Percentiles rank a stretch among this genome's conserved stretches.
phyloP scores from a whole-genome alignment of 257 asterid genomes.

The Scutellaria minor region DNA sequence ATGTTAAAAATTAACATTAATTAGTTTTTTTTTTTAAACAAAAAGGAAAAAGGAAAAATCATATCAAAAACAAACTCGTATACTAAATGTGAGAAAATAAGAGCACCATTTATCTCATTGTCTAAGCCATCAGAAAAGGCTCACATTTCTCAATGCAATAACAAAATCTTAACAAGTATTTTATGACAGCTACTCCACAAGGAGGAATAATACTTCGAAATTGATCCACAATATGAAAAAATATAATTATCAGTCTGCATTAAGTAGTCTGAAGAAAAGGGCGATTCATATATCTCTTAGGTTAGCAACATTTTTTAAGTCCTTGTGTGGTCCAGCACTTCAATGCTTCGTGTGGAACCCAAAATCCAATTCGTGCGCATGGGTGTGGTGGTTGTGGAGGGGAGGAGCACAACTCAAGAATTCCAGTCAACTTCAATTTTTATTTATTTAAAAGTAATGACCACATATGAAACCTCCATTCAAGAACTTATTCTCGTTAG shows the following conservation, averaged over 20 bases:
- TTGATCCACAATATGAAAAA: not conserved
- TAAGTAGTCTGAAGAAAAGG: not conserved
- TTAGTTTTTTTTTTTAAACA: too few relatives aligned
- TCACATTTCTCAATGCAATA: constrained; percentile 20
- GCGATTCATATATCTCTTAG: constrained; percentile 1
- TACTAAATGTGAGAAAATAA: constrained; percentile 7
- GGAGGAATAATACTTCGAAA: constrained; percentile 1
- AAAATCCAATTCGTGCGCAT: not conserved
- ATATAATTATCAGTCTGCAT: constrained; percentile 4
- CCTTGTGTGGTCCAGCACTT: not conserved
- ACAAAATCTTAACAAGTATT: not conserved
- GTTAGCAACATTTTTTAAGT: not conserved
- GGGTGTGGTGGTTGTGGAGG: not conserved
- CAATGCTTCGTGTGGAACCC: constrained; percentile 1
- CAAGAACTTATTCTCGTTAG: not conserved
- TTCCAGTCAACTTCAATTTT: constrained; percentile 6
- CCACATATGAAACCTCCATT: not conserved
- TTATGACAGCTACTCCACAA: constrained; percentile 2
- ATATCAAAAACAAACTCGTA: constrained; percentile 11
- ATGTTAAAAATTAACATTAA: constrained; percentile 17
- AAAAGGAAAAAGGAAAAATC: not conserved
- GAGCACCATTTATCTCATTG: constrained; percentile 16
- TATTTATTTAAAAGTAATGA: constrained; percentile 5
- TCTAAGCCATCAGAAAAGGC: constrained; percentile 11
- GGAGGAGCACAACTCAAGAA: constrained; percentile 13